These are phyloP conservation scores for Flammula alnicola DNA, from an alignment of 1,284 basidiomycete species.

Conservation along the genomic window DNA sequence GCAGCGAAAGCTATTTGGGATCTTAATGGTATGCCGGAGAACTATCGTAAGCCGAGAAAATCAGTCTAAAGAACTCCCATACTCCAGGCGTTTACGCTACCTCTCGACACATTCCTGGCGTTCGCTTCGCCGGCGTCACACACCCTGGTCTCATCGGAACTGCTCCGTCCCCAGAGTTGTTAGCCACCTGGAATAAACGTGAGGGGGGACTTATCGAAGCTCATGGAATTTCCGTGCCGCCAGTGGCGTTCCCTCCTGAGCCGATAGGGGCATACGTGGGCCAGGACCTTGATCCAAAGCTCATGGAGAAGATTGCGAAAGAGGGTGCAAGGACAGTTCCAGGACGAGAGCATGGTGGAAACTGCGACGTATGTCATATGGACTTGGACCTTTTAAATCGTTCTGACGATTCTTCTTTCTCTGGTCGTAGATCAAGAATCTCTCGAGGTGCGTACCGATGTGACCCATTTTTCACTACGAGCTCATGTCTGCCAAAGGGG, in stretches of 20 bases:
- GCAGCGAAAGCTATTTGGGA: constrained; percentile 85
- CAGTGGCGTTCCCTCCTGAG: constrained; percentile 72
- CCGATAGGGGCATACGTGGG: constrained; percentile 71
- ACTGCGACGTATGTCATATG: constrained; percentile 64
- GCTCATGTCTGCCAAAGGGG: constrained; percentile 41
- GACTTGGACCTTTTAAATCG: not conserved
- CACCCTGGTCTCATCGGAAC: constrained; percentile 82
- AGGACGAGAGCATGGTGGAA: constrained; percentile 82
- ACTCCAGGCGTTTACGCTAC: constrained; percentile 63
- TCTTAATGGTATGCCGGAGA: constrained; percentile 64
- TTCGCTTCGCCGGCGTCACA: constrained; percentile 78
- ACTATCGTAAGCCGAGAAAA: too few species aligned
- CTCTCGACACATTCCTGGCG: constrained; percentile 78
- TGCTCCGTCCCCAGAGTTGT: constrained; percentile 73
- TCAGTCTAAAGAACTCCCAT: too few species aligned
- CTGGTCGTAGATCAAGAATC: constrained; percentile 66
- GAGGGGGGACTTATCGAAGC: constrained; percentile 70
- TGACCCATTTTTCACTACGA: not conserved
- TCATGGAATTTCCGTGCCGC: constrained; percentile 57
- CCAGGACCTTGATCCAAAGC: constrained; percentile 54
- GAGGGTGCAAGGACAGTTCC: constrained; percentile 81
- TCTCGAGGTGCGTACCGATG: constrained; percentile 52
- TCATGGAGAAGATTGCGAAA: constrained; percentile 58
- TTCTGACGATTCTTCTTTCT: not conserved
- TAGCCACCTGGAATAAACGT: constrained; percentile 76